phyloP scores from a whole-genome alignment of 768 basidiomycete genomes.

The Lepiota venenata region DNA sequence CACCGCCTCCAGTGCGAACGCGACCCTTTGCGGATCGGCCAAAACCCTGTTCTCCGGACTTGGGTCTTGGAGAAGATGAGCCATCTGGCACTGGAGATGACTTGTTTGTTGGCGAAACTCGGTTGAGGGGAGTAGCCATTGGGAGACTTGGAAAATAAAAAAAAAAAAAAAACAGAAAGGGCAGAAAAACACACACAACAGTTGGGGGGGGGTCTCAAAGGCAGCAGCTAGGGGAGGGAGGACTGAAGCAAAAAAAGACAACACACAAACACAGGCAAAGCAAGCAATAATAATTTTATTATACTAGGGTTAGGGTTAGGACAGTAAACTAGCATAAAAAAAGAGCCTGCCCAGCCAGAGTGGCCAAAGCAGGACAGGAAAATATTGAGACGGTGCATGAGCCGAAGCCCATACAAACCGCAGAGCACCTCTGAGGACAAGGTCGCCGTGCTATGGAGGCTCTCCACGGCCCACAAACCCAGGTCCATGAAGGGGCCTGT shows the following conservation, averaged over 20 bases:
- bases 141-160: not conserved
- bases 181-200: not conserved
- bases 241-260: not conserved
- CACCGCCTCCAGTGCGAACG: constrained; percentile 27
- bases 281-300: no score
- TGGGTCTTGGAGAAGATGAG: constrained; percentile 37
- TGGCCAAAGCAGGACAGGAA: constrained; percentile 66
- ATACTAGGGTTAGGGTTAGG: constrained; percentile 16
- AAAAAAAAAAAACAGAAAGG: not conserved
- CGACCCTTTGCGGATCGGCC: constrained; percentile 36
- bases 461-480: constrained; percentile 14
- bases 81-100: constrained; percentile 15
- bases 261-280: not conserved
- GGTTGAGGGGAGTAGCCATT: constrained; percentile 43
- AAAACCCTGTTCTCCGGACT: constrained; percentile 42
- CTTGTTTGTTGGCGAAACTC: constrained; percentile 25
- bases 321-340: constrained; percentile 12
- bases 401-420: constrained; percentile 64
- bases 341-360: constrained; percentile 50
- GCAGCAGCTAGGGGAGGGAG: not conserved
- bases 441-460: constrained; percentile 17
- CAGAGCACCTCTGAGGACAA: constrained; percentile 19
- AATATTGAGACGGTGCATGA: constrained; percentile 77
- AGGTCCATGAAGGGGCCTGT: constrained; percentile 14
- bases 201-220: not conserved